These are phyloP conservation scores for Fraxinus platypoda DNA, from an alignment of 305 asterid species.

Conservation along the genomic window DNA sequence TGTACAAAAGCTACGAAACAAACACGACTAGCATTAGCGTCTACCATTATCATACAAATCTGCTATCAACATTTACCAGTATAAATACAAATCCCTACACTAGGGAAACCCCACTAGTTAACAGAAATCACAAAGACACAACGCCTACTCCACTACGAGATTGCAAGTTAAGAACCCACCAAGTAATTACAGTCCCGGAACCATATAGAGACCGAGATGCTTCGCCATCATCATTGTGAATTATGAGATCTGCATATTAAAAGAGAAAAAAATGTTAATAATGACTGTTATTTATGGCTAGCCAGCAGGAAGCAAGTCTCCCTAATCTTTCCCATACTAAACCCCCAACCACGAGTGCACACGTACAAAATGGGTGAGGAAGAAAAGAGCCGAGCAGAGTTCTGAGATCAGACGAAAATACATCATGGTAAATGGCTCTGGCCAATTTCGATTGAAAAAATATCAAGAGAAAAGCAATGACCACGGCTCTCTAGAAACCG, in stretches of 20 bases:
- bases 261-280: background rate
- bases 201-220: slow-evolving; percentile 1
- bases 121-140: slow-evolving; percentile 1
- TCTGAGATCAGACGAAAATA: background rate
- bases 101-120: slow-evolving; percentile 19
- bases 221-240: slow-evolving; percentile 21
- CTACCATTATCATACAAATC: slow-evolving; percentile 15
- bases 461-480: background rate
- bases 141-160: slow-evolving; percentile 7
- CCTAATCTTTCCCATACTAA: background rate
- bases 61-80: slow-evolving; percentile 20
- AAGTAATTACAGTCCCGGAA: slow-evolving; percentile 7
- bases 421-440: background rate
- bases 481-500: background rate
- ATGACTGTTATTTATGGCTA: background rate
- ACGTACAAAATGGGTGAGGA: background rate
- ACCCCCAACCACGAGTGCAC: background rate
- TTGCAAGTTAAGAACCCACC: slow-evolving; percentile 17
- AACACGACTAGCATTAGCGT: slow-evolving; percentile 9
- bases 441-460: background rate
- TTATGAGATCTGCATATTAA: slow-evolving; percentile 27
- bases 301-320: background rate
- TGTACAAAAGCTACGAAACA: slow-evolving; percentile 16
- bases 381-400: background rate
- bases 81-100: background rate